These are phyloP conservation scores for Prunus yedoensis DNA, from an alignment of 331 rosid genomes.

Conservation along the genomic window DNA sequence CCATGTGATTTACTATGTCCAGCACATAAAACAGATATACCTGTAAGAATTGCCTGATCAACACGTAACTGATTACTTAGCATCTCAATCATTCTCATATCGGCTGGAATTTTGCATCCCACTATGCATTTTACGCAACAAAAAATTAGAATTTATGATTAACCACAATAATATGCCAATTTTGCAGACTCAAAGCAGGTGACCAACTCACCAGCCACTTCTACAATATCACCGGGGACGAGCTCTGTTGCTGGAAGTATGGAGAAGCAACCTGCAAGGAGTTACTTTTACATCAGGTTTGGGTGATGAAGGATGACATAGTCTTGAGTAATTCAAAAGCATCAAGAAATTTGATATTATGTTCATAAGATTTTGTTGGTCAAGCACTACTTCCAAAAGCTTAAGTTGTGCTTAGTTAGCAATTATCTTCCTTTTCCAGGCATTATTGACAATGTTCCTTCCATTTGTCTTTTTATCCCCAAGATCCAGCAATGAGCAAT, in stretches of 20 bases:
- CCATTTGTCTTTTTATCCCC: not conserved
- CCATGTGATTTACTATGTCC: not conserved
- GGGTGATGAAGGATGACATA: not conserved
- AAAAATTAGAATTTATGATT: conserved; percentile 20
- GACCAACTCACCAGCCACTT: conserved; percentile 75
- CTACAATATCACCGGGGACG: conserved; percentile 95
- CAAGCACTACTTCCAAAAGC: not conserved
- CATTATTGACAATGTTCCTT: not conserved
- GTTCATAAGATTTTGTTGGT: not conserved
- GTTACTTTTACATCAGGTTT: conserved; percentile 9
- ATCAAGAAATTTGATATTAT: not conserved
- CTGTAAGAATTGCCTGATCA: conserved; percentile 99
- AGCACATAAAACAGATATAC: conserved; percentile 35
- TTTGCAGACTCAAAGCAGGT: conserved; percentile 25
- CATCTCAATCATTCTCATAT: conserved; percentile 96
- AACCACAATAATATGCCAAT: conserved; percentile 24
- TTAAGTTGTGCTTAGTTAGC: not conserved
- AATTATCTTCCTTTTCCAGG: not conserved
- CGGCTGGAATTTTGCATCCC: conserved; percentile 99
- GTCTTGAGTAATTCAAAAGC: not conserved
- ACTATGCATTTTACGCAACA: conserved; percentile 48
- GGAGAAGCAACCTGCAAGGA: conserved; percentile 88
- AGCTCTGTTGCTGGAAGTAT: conserved; percentile 93
- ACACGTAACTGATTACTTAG: conserved; percentile 90
- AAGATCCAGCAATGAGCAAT: not conserved